phyloP scores from a whole-genome alignment of 1,284 basidiomycete species.

The Ceratobasidium sp. region DNA sequence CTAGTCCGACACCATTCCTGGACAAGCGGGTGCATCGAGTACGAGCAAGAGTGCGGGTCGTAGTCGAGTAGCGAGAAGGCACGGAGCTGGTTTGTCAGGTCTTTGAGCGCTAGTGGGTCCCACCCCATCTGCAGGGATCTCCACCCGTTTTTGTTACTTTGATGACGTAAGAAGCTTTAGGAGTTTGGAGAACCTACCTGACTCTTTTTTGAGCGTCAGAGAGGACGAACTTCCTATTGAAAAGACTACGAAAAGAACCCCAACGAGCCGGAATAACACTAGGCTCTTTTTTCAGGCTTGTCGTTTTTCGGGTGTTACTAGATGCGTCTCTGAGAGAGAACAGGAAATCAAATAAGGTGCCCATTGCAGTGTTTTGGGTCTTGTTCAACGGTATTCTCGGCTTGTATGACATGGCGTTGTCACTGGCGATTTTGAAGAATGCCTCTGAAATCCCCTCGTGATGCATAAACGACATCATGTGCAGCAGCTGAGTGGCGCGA shows the following conservation, averaged over 20 bases:
- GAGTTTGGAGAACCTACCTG: too few relatives aligned
- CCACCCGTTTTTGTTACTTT: too few relatives aligned
- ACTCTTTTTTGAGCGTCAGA: too few relatives aligned
- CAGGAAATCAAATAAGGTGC: too few relatives aligned
- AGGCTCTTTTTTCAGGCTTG: not conserved
- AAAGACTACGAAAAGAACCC: not conserved
- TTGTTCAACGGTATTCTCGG: too few relatives aligned
- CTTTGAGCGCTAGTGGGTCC: too few relatives aligned
- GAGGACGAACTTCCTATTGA: not conserved
- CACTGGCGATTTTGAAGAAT: slow-evolving; percentile 17
- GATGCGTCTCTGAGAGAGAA: not conserved
- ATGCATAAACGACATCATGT: slow-evolving; percentile 18
- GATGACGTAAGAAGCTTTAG: too few relatives aligned
- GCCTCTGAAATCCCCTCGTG: slow-evolving; percentile 18
- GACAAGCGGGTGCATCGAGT: slow-evolving; percentile 6
- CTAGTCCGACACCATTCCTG: not conserved
- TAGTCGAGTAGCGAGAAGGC: slow-evolving; percentile 7
- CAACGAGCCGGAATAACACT: not conserved
- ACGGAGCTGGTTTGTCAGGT: not conserved
- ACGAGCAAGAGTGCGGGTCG: not conserved
- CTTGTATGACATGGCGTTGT: too few relatives aligned
- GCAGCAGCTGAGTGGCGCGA: not conserved
- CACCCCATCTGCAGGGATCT: too few relatives aligned
- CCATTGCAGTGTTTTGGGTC: too few relatives aligned
- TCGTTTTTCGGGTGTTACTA: not conserved